phyloP scores from a whole-genome alignment of 2,329 filamentous ascomycete genomes.

The Elsinoe fawcettii region DNA sequence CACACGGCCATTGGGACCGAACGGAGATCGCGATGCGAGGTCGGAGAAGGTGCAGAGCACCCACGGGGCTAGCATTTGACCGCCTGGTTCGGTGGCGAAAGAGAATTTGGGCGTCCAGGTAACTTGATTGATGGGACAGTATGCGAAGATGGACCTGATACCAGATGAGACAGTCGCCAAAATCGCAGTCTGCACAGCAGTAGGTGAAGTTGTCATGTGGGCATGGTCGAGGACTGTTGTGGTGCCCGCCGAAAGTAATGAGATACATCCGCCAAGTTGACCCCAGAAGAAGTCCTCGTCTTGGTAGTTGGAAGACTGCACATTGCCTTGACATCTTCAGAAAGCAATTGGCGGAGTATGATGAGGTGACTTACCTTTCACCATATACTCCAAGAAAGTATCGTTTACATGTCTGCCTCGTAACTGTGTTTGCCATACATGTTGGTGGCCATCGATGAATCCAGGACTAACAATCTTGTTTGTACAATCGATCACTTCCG shows the following conservation, averaged over 20 bases:
- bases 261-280: conserved; percentile 35
- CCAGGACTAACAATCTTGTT: too few species aligned
- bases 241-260: conserved; percentile 36
- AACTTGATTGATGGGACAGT: too few species aligned
- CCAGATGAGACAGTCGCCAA: neutral
- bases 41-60: too few species aligned
- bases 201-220: conserved; percentile 23
- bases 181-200: neutral
- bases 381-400: conserved; percentile 38
- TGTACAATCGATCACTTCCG: too few species aligned
- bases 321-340: conserved; percentile 29
- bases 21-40: too few species aligned
- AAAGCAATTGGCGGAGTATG: too few species aligned
- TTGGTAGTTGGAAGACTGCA: conserved; percentile 30
- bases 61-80: too few species aligned
- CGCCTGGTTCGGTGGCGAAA: too few species aligned
- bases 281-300: conserved; percentile 40
- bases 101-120: too few species aligned
- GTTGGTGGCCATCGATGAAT: conserved; percentile 39
- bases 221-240: conserved; percentile 36
- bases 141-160: neutral
- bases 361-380: conserved; percentile 26
- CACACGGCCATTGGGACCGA: too few species aligned
- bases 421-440: conserved; percentile 40
- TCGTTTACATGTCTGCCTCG: conserved; percentile 35